These are phyloP conservation scores for Brachypodium distachyon DNA, from an alignment of 202 grass and related monocot species.

Conservation along the genomic window DNA sequence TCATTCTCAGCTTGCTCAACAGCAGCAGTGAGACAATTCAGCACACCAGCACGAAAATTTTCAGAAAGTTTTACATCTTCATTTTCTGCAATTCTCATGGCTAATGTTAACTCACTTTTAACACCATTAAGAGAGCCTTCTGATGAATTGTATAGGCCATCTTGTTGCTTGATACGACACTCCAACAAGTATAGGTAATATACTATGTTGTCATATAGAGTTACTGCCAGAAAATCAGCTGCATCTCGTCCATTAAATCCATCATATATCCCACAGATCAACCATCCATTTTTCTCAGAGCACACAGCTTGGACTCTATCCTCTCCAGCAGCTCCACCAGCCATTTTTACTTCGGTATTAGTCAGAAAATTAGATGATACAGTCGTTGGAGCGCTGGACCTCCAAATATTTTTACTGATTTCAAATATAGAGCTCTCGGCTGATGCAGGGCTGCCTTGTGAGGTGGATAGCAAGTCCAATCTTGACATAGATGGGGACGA, in stretches of 20 bases:
- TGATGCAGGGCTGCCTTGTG: constrained; percentile 37
- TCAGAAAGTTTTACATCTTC: constrained; percentile 47
- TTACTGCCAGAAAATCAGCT: constrained; percentile 91
- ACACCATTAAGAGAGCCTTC: constrained; percentile 18
- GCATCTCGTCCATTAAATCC: constrained; percentile 99
- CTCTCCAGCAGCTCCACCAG: constrained; percentile 95
- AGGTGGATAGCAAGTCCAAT: constrained; percentile 54
- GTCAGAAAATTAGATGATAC: constrained; percentile 79
- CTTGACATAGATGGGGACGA: constrained; percentile 88
- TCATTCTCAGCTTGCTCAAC: constrained; percentile 92
- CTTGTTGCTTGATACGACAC: constrained; percentile 55
- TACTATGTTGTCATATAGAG: constrained; percentile 86
- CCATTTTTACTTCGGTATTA: constrained; percentile 74
- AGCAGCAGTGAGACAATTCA: constrained; percentile 64
- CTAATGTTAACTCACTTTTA: constrained; percentile 61
- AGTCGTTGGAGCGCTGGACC: constrained; percentile 51
- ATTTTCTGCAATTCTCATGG: constrained; percentile 51
- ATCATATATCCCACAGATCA: constrained; percentile 98
- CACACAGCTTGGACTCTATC: constrained; percentile 99
- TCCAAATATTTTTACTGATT: constrained; percentile 52
- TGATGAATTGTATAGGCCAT: constrained; percentile 13
- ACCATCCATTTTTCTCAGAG: constrained; percentile 93
- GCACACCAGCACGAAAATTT: constrained; percentile 55
- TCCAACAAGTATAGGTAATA: constrained; percentile 82
- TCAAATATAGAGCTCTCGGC: constrained; percentile 46